Percentiles rank a stretch among this genome's conserved stretches.
These are phyloP conservation scores for Exophiala sideris DNA, from an alignment of 2,329 filamentous ascomycete genomes.

Conservation along the genomic window DNA sequence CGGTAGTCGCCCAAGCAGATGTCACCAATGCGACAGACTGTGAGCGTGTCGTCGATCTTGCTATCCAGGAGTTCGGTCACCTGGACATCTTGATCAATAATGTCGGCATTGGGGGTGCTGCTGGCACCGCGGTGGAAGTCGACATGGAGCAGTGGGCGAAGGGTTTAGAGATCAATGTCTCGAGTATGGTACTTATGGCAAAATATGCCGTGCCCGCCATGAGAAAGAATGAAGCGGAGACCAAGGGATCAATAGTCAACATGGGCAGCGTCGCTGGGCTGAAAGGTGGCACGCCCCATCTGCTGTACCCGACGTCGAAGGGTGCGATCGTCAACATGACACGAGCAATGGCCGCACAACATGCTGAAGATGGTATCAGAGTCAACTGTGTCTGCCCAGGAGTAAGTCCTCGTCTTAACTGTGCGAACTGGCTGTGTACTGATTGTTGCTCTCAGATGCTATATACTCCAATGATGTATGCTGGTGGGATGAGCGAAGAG, in stretches of 20 bases:
- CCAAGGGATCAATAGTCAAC: conserved; percentile 50
- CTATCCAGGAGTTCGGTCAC: conserved; percentile 52
- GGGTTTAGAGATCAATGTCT: conserved; percentile 60
- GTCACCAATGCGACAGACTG: conserved; percentile 55
- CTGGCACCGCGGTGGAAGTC: conserved; percentile 58
- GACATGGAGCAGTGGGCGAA: conserved; percentile 57
- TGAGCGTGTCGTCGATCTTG: conserved; percentile 36
- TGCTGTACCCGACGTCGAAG: conserved; percentile 54
- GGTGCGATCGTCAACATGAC: conserved; percentile 56
- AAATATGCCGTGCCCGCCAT: conserved; percentile 61
- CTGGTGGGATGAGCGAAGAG: conserved; percentile 50
- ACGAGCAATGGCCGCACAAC: conserved; percentile 54
- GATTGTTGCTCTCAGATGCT: conserved; percentile 26
- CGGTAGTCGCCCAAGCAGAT: conserved; percentile 48
- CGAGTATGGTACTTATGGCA: conserved; percentile 62
- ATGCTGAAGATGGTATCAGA: conserved; percentile 49
- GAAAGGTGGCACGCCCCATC: conserved; percentile 51
- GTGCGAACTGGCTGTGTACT: not conserved
- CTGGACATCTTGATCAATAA: conserved; percentile 64
- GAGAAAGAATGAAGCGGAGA: conserved; percentile 49
- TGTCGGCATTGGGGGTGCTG: conserved; percentile 58
- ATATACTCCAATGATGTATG: conserved; percentile 55
- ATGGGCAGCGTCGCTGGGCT: conserved; percentile 60
- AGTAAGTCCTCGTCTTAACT: conserved; percentile 32
- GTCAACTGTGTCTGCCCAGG: conserved; percentile 57